Evolutionary conservation across 176 grass and related monocot species (phyloP).

Genomic region (Hsuehochloa calcarea): DNA sequence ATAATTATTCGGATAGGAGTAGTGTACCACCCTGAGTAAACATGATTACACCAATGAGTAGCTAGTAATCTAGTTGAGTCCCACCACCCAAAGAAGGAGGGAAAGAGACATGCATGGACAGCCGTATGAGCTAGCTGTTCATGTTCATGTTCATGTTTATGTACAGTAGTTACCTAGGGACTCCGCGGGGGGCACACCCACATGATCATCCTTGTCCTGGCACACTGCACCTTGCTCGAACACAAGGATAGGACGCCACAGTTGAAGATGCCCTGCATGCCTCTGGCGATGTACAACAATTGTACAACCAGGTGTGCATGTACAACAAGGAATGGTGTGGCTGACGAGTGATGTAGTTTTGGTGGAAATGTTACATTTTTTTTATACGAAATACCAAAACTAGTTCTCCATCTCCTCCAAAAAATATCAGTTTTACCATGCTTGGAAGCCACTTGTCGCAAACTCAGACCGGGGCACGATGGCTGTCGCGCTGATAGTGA

Average conservation of each 20-base stretch:
- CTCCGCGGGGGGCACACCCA: background rate
- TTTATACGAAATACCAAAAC: too few relatives aligned
- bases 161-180: background rate
- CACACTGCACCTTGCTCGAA: background rate
- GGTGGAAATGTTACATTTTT: too few relatives aligned
- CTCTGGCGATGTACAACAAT: background rate
- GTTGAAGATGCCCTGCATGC: constrained; percentile 11
- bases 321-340: background rate
- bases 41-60: background rate
- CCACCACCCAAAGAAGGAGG: background rate
- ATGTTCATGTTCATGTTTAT: background rate
- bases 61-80: background rate
- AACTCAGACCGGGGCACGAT: too few relatives aligned
- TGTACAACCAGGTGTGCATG: background rate
- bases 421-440: too few relatives aligned
- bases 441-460: too few relatives aligned
- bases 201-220: constrained; percentile 20
- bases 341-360: too few relatives aligned
- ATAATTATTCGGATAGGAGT: background rate
- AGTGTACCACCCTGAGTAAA: background rate
- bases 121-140: background rate
- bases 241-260: background rate
- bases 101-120: background rate
- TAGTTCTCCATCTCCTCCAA: too few relatives aligned
- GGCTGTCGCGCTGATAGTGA: too few relatives aligned